Percentiles rank a stretch among this genome's conserved stretches.
Conservation (phyloP, 1,284 basidiomycete species). For the Ustilago sp. region DNA sequence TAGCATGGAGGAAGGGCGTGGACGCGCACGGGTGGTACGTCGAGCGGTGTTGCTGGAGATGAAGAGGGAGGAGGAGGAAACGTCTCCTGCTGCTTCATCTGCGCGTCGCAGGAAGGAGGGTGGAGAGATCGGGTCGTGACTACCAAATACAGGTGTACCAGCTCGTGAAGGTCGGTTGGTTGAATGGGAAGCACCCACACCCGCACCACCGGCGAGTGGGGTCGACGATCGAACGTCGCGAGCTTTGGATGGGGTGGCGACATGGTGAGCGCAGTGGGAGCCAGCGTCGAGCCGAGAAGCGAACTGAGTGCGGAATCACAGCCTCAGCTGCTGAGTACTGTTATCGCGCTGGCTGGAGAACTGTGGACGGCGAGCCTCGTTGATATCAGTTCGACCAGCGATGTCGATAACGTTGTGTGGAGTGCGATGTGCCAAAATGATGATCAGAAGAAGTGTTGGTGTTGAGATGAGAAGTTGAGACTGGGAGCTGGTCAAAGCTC, state of each 20-base stretch:
- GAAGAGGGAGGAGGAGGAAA: constrained; percentile 35
- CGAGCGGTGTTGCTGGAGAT: constrained; percentile 2
- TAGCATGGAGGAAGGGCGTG: constrained; percentile 46
- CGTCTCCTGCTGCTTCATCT: constrained; percentile 25
- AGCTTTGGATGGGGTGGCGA: constrained; percentile 45
- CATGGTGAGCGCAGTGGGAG: constrained; percentile 18
- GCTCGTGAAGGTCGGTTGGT: constrained; percentile 31
- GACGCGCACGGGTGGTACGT: constrained; percentile 24
- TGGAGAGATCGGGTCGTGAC: constrained; percentile 33
- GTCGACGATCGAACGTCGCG: constrained; percentile 37
- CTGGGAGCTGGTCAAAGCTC: constrained; percentile 33
- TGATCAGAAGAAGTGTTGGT: neutral
- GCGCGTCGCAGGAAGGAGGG: constrained; percentile 23
- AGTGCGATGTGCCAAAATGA: neutral
- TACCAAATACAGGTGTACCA: constrained; percentile 40
- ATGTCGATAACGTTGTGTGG: neutral
- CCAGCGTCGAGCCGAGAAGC: neutral
- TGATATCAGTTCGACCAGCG: neutral
- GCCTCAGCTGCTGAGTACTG: too few species aligned
- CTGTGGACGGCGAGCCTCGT: neutral
- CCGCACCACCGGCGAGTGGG: constrained; percentile 19
- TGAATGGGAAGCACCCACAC: constrained; percentile 23
- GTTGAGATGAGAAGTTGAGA: neutral
- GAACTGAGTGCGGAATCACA: too few species aligned
- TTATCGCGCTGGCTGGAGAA: neutral